Evolutionary conservation across 257 asterid species (phyloP), one percentile per base, ranked within the genome.

Genomic region (Apocynum venetum): DNA sequence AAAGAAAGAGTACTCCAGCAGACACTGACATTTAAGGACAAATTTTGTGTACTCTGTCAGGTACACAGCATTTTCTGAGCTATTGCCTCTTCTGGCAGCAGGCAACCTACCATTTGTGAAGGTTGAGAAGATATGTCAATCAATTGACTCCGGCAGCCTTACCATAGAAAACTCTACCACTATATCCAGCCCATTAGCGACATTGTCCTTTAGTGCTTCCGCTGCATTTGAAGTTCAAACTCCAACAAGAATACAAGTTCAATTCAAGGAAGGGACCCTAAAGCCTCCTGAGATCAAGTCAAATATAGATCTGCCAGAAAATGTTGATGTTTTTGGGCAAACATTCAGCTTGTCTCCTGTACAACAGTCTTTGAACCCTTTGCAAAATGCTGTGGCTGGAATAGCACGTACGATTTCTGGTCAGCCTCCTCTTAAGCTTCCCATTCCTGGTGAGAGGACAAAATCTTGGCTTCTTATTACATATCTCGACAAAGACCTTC

Each of bases 261-360:
- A 93, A 77, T 96, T 96, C 71, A 96, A 89, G 83, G 95, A 96
- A 91, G 98, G 98, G 79, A 84, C 76, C 78, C 83, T 93, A 70
- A 86, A 88, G 68, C 97, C 99, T 75, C 99, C 99, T 6, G 98
- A 87, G 70, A 89, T 96, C 84, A 96, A 96, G 87, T 88, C 99
- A 72, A 86, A 79, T 80, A 68, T 96, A 72, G 92, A 96, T 84
- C 90, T 96, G 57, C 99, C 98, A 5, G 90, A 88, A 78, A 87
- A 70, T 75, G 67, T 93, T 36, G 85, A 85, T 71, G 73, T 95
- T 71, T 89, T 93, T 14, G 99, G 99, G 78, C 97, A 90, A 79
- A 91, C 88, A 80, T 83, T 96, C 77, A 93, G 77, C 84, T 84
- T 96, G 81, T 86, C 88, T 1, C 83, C 87, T 6, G 77, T 90